Evolutionary conservation across 2,329 filamentous ascomycete genomes (phyloP).

Genomic region (Knoxdaviesia proteae): DNA sequence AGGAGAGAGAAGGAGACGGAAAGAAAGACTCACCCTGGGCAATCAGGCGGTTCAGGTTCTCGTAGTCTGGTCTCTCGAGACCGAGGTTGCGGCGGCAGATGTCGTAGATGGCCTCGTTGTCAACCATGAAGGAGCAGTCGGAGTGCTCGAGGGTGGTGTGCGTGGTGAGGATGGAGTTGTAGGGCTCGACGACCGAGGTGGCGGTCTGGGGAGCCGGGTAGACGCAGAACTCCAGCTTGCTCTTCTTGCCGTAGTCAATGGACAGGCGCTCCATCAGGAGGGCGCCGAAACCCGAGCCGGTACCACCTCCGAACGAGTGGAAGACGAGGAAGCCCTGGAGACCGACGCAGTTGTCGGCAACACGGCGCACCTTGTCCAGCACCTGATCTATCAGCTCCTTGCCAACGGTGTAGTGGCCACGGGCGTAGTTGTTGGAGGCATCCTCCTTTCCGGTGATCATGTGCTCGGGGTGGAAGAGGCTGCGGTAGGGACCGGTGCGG

Average conservation of each 20-base stretch:
- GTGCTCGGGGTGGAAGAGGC: constrained; percentile 95
- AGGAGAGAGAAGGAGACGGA: background rate
- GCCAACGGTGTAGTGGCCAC: constrained; percentile 98
- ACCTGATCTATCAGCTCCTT: constrained; percentile 99
- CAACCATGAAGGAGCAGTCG: constrained; percentile 99
- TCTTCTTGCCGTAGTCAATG: constrained; percentile 99
- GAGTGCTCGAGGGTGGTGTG: constrained; percentile 99
- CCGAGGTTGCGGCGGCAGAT: constrained; percentile 96
- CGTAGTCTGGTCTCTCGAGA: constrained; percentile 92
- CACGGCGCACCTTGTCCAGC: constrained; percentile 89
- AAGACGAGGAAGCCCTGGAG: constrained; percentile 99
- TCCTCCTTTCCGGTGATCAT: constrained; percentile 99
- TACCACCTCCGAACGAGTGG: constrained; percentile 99
- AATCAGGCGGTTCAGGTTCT: constrained; percentile 97
- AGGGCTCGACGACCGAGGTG: constrained; percentile 95
- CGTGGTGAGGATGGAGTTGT: constrained; percentile 98
- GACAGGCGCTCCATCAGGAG: constrained; percentile 97
- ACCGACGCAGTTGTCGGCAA: constrained; percentile 93
- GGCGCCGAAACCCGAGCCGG: constrained; percentile 94
- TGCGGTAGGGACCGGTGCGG: constrained; percentile 89
- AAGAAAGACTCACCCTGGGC: constrained; percentile 49
- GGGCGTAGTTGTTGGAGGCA: constrained; percentile 99
- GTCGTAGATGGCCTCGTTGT: constrained; percentile 99
- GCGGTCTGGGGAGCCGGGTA: constrained; percentile 95
- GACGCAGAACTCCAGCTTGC: constrained; percentile 98